These are phyloP conservation scores for Croton setiger DNA, from an alignment of 441 rosid genomes.

Conservation along the genomic window DNA sequence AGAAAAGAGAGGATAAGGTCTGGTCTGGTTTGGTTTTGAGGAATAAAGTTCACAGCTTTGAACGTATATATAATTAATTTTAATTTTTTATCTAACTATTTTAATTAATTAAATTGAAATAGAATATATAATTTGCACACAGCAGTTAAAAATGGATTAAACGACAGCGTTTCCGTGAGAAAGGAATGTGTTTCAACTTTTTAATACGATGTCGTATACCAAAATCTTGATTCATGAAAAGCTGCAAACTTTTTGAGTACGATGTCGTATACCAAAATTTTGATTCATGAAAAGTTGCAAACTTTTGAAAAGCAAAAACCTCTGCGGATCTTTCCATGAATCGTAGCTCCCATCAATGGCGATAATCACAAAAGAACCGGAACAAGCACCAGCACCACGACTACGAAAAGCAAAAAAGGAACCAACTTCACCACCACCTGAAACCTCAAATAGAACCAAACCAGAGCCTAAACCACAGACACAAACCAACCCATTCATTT, in stretches of 20 bases:
- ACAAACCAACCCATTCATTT: conserved; percentile 28
- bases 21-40: background rate
- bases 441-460: conserved; percentile 10
- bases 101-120: too few species aligned
- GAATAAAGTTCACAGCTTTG: conserved; percentile 9
- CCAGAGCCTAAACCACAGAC: conserved; percentile 2
- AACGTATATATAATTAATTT: too few species aligned
- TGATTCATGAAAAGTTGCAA: background rate
- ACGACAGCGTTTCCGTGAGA: background rate
- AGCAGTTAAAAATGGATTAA: background rate
- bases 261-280: background rate
- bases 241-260: background rate
- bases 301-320: background rate
- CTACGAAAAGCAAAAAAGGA: conserved; percentile 3
- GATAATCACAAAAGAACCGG: conserved; percentile 41
- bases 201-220: background rate
- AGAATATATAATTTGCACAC: too few species aligned
- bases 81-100: too few species aligned
- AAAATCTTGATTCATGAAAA: background rate
- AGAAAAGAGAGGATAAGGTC: conserved; percentile 21
- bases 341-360: conserved; percentile 20
- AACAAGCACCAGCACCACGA: conserved; percentile 22
- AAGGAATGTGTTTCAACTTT: background rate
- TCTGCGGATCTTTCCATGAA: background rate
- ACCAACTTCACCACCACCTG: conserved; percentile 16